Evolutionary conservation across 148 eudicot genomes (phyloP), one percentile per base, ranked within the genome.

Genomic region (Vaccinium myrtillus): DNA sequence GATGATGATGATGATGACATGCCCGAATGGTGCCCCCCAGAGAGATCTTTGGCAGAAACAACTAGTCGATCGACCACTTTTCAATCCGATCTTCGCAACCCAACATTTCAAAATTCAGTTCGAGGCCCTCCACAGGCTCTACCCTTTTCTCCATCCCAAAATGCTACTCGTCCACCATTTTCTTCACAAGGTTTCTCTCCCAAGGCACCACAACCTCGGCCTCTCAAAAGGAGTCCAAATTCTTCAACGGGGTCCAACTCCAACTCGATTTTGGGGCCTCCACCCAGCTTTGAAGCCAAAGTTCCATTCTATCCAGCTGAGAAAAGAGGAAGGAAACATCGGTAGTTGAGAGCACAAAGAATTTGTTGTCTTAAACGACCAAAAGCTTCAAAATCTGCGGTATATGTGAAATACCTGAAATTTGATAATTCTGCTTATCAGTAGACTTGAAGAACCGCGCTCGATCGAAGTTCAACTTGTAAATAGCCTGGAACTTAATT

Each of bases 11-110:
- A 86, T 5, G 95, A 94, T 63, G 98, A 94, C 86, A 94, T 94
- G 91, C 98, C 98, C 5, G 98, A 94, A 82, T 94, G 98, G 98
- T 83, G 89, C 59, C 98, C 98, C 13, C 93, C 98, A 15, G 88
- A 79, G 81, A 88, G 81, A 67, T 75, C 87, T 54, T 39, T 75
- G n/a, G 81, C 69, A 54, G 84, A 78, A 90, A 81, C 65, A 61
- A 43, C 59, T 2, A 84, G 80, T 73, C 82, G 83, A 19, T 77
- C 89, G 46, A 65, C 83, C 56, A 23, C 65, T 27, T 75, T 75
- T 53, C 80, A 77, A 77, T 51, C 90, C 21, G 55, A 85, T 50
- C 87, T 87, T 80, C 80, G 75, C 18, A 82, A 77, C 75, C 73
- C 90, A 85, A 58, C 83, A 87, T 82, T 83, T 71, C 81, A 63